Evolutionary conservation across 2,329 filamentous ascomycete genomes (phyloP), one percentile per base, ranked within the genome.

Genomic region (Arthrobotrys iridis): DNA sequence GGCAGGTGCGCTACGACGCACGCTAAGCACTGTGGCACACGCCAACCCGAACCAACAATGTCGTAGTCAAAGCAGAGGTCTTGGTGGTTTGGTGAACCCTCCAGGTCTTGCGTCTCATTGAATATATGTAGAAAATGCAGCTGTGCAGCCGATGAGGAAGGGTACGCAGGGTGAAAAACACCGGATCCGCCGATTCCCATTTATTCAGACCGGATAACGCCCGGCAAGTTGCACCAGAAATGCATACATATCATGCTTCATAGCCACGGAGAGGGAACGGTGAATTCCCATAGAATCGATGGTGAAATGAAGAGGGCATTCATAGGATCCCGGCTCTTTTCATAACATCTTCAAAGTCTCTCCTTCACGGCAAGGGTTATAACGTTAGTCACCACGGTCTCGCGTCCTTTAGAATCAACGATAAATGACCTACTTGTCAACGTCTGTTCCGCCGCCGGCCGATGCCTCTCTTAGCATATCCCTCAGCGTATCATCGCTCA

Each of bases 381-480:
- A 46, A 46, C 24, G 24, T 33, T 57, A 58, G 41, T 46, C 22
- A 24, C n/a, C n/a, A 24, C 40, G 18, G 15, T 11, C 6, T 1
- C 4, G 5, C 18, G 28, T 8, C 20, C 37, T 8, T 20, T n/a
- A 11, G 33, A 46, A 20, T 7, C 11, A 52, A 43, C 18, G 35
- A 30, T 30, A 35, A 6, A 10, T 10, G 20, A 77, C 78, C 77
- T 60, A 80, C 79, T 79, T 62, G 63, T 88, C 7, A 96, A 94
- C 5, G 91, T 92, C 67, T 85, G 87, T 37, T 85, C 87, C 8
- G 91, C 87, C 13, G 91, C 90, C 2, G 86, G 88, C 0, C 92
- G 93, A 1, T 96, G 94, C 95, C 85, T 98, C 94, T 55, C 93
- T 84, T 70, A 99, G 90, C 95, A 99, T 99, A 84, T 97, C 93